Evolutionary conservation across 768 basidiomycete species (phyloP), one percentile per base, ranked within the genome.

Genomic region (Mycena chlorophos): DNA sequence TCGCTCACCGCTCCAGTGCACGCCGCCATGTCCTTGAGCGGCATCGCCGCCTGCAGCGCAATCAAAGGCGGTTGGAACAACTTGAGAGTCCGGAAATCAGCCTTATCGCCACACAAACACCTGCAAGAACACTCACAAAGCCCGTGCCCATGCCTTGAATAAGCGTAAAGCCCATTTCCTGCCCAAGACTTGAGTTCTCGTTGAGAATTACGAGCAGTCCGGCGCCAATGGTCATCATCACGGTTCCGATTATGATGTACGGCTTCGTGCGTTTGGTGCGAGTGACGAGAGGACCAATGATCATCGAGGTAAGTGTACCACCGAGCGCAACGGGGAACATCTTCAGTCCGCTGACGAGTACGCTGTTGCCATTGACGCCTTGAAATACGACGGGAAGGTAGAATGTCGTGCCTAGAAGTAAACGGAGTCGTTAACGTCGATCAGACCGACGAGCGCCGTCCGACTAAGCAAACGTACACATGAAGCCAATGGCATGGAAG

Each of bases 381-480:
- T 75, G 74, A 58, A 73, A 74, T 57, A 72, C 71, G 14, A 71
- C 68, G 16, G 73, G 72, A 0, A 74, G 57, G 55, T 71, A 74
- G 26, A 57, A 57, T n/a, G 22, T 47, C 19, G 56, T 57, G 46
- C 56, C 56, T 57, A 22, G 27, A n/a, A 5, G 17, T 2, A 20
- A 13, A 27, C 31, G 30, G 4, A 40, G n/a, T 23, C 17, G 39
- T n/a, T 43, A n/a, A 20, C 14, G 40, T 43, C 20, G 31, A n/a
- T 37, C 34, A 37, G 34, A 37, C 20, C 22, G 40, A 34, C 8
- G 8, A 17, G 31, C 10, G 31, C 8, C 31, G 31, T 10, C 10
- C 8, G 20, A 16, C 16, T 10, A 20, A 46, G 8, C 12, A 14
- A 47, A 48, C 42, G 26, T 42, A 52, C 56, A 57, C 51, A 52